These are phyloP conservation scores for Aspergillus olivimuriae DNA, from an alignment of 495 filamentous ascomycete genomes.

Conservation along the genomic window DNA sequence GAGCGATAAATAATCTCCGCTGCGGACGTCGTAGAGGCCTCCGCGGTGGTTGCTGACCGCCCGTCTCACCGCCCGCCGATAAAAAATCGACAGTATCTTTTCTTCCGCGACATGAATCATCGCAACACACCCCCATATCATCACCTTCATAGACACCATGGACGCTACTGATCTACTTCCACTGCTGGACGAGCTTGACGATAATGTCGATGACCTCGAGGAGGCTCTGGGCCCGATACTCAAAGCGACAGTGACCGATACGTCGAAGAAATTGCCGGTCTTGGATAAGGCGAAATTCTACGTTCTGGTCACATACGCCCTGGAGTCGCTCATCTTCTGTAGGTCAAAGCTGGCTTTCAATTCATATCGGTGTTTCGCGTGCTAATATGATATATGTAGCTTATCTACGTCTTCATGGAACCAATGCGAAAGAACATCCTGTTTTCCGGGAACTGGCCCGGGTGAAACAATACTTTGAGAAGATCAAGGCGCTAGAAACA, in stretches of 20 bases:
- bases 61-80: slow-evolving; percentile 14
- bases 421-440: slow-evolving; percentile 74
- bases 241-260: slow-evolving; percentile 53
- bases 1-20: background rate
- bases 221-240: slow-evolving; percentile 65
- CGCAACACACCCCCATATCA: background rate
- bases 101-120: slow-evolving; percentile 12
- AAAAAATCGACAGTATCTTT: slow-evolving; percentile 17
- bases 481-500: slow-evolving; percentile 65
- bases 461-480: slow-evolving; percentile 86
- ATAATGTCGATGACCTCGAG: slow-evolving; percentile 70
- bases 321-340: slow-evolving; percentile 94
- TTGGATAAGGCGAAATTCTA: slow-evolving; percentile 92
- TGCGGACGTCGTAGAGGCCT: background rate
- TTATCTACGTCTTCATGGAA: slow-evolving; percentile 71
- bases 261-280: slow-evolving; percentile 73
- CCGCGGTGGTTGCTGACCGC: slow-evolving; percentile 9
- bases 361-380: background rate
- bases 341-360: slow-evolving; percentile 15
- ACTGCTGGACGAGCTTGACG: slow-evolving; percentile 65
- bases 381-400: slow-evolving; percentile 41
- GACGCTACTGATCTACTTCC: slow-evolving; percentile 37
- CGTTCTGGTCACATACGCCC: slow-evolving; percentile 72
- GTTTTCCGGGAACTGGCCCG: slow-evolving; percentile 78
- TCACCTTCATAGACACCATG: slow-evolving; percentile 24